Base-by-base conservation (phyloP, 139 green algal genomes). In the Desmodesmus armatus region DNA sequence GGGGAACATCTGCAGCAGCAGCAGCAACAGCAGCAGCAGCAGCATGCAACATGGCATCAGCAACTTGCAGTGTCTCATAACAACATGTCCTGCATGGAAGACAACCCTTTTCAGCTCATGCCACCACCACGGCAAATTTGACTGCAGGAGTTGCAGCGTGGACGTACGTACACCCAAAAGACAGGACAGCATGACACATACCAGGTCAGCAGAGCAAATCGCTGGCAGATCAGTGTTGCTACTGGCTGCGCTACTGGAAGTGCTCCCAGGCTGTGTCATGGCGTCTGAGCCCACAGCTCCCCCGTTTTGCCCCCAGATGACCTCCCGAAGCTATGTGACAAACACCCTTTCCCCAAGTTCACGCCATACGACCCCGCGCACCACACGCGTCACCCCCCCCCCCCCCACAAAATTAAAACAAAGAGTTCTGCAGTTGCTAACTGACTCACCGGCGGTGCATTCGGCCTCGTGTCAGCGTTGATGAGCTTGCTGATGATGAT, bases 1-100 rank as follows among this genome's bases (percentile, higher is more conserved):
- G n/a, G 5, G 76, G 62, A 82, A 82, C 76, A 82, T 82, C 76
- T 82, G 76, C 49, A 82, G 51, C 72, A 69, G 51, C 74, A 82
- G 29, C 49, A 82, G 43, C 73, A 80, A 9, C 43, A 53, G 41
- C 25, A 27, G 69, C 69, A 77, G 69, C 37, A 53, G 39, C 39
- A 35, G 69, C 39, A 77, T 17, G 39, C n/a, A n/a, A 53, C 23
- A 35, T 31, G 33, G 67, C 15, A 21, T n/a, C 9, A 74, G 33
- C 65, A 74, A 25, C 31, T 5, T 11, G 15, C 7, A 47, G 27
- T 21, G 65, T 4, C 1, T 19, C 27, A 5, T n/a, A 15, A 35
- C 1, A 62, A 13, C 47, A 58, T 15, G 47, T 13, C 47, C 13
- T 13, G 13, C 13, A 58, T 58, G 47, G 47, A 58, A 58, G 47